Evolutionary conservation across 768 basidiomycete species (phyloP).

Genomic region (Cantharellus cinnabarinus): DNA sequence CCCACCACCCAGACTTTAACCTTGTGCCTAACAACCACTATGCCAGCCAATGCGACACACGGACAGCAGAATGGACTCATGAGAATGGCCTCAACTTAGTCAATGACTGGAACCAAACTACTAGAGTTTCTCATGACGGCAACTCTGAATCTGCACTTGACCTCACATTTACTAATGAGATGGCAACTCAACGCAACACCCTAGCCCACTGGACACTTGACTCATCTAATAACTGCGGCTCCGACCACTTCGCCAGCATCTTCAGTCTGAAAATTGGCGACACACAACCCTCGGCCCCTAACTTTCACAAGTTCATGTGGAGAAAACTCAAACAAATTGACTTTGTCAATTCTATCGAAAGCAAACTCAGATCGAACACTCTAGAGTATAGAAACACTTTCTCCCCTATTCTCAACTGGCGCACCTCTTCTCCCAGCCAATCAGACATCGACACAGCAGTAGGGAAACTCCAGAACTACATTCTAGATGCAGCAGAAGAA

Average conservation of each 20-base stretch:
- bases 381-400: no score
- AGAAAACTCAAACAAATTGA: no score
- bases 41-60: background rate
- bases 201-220: constrained; percentile 4
- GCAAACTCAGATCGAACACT: no score
- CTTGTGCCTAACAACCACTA: background rate
- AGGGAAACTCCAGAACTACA: no score
- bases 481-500: no score
- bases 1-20: constrained; percentile 2
- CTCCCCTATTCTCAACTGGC: no score
- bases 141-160: constrained; percentile 1
- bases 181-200: background rate
- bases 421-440: no score
- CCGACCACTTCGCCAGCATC: constrained; percentile 1
- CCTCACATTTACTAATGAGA: constrained; percentile 4
- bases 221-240: background rate
- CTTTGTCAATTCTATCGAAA: no score
- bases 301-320: no score
- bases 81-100: background rate
- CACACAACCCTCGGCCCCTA: no score
- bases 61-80: constrained; percentile 1
- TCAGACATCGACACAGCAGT: no score
- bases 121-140: constrained; percentile 2
- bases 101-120: constrained; percentile 1
- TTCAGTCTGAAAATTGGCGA: no score